Evolutionary conservation across 306 rosid genomes (phyloP).

Genomic region (Dalbergia cultrata): DNA sequence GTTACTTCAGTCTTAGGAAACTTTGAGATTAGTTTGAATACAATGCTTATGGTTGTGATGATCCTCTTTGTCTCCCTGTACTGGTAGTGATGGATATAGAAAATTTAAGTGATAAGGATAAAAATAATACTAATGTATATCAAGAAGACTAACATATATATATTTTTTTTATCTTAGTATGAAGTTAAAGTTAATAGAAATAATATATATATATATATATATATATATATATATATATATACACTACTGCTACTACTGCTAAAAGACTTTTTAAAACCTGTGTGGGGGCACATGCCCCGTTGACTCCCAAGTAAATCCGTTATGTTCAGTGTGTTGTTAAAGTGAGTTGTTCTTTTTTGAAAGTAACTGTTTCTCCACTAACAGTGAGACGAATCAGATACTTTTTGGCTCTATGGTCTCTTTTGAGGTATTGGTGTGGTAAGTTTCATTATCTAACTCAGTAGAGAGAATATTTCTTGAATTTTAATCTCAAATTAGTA

Average conservation of each 20-base stretch:
- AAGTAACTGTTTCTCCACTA: not conserved
- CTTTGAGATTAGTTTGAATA: not conserved
- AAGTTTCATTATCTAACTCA: not conserved
- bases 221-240: too few relatives aligned
- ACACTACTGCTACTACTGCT: too few relatives aligned
- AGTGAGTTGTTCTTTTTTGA: slow-evolving; percentile 14
- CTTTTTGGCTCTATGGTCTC: not conserved
- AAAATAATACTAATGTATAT: too few relatives aligned
- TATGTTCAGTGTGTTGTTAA: too few relatives aligned
- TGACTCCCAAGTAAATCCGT: too few relatives aligned
- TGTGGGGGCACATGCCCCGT: too few relatives aligned
- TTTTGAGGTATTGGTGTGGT: not conserved
- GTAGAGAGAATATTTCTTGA: slow-evolving; percentile 7
- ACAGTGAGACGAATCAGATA: not conserved
- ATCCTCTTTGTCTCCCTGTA: not conserved
- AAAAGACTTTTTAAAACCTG: too few relatives aligned
- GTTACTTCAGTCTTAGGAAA: not conserved
- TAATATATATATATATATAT: too few relatives aligned
- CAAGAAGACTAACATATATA: too few relatives aligned
- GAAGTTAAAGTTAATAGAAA: not conserved
- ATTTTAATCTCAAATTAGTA: slow-evolving; percentile 4
- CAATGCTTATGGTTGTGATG: not conserved
- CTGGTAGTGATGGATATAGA: too few relatives aligned
- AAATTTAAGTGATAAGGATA: too few relatives aligned
- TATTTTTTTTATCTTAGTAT: too few relatives aligned